These are phyloP conservation scores for Pittosporum tobira DNA, from an alignment of 129 eudicot genomes.

Conservation along the genomic window DNA sequence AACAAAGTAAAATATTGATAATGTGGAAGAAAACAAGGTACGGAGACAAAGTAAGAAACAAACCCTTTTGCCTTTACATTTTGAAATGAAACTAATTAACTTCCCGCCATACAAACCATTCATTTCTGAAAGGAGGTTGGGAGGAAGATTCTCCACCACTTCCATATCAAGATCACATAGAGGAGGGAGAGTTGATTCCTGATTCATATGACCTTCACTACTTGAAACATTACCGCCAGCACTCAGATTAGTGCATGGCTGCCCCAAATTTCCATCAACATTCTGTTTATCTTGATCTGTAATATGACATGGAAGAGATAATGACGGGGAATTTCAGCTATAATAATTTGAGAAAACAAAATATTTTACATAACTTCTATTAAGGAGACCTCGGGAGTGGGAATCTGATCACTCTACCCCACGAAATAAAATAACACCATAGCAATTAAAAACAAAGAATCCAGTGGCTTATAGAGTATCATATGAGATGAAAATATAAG, in stretches of 20 bases:
- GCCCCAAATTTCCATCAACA: conserved; percentile 18
- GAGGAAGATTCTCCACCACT: conserved; percentile 74
- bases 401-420: background rate
- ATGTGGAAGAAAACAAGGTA: background rate
- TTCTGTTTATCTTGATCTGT: conserved; percentile 25
- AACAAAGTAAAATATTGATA: background rate
- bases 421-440: background rate
- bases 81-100: conserved; percentile 33
- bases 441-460: background rate
- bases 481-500: background rate
- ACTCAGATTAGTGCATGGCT: conserved; percentile 17
- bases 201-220: conserved; percentile 20
- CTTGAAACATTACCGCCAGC: conserved; percentile 19
- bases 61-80: conserved; percentile 32
- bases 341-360: background rate
- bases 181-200: conserved; percentile 44
- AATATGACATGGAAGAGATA: background rate
- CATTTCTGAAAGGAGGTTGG: conserved; percentile 66
- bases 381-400: background rate
- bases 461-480: background rate
- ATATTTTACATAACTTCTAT: background rate
- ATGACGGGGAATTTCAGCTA: background rate
- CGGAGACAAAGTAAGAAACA: background rate
- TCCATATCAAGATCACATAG: conserved; percentile 63
- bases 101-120: conserved; percentile 70